phyloP scores from a whole-genome alignment of 2,329 filamentous ascomycete genomes.

The Botrytis fabae region DNA sequence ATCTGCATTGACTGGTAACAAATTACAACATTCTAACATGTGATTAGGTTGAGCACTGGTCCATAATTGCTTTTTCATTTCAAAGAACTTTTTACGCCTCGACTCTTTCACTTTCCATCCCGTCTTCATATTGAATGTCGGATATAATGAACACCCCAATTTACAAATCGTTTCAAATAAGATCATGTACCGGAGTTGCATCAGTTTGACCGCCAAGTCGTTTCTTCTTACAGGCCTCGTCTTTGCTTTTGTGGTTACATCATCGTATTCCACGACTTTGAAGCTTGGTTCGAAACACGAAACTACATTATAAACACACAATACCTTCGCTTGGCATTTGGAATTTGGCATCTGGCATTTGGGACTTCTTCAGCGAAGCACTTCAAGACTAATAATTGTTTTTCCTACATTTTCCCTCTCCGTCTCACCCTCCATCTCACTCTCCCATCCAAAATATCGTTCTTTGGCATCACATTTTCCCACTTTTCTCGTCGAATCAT shows the following conservation, averaged over 20 bases:
- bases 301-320: conserved; percentile 26
- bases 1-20: conserved; percentile 20
- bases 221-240: conserved; percentile 31
- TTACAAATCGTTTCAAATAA: conserved; percentile 36
- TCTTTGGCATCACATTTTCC: conserved; percentile 30
- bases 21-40: conserved; percentile 27
- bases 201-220: conserved; percentile 20
- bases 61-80: conserved; percentile 21
- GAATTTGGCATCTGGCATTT: conserved; percentile 32
- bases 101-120: conserved; percentile 20
- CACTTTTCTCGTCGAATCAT: conserved; percentile 25
- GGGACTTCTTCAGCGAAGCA: conserved; percentile 24
- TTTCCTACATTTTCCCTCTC: conserved; percentile 27
- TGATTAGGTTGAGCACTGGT: conserved; percentile 36
- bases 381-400: conserved; percentile 39
- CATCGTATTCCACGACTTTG: conserved; percentile 26
- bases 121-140: conserved; percentile 22
- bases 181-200: conserved; percentile 23
- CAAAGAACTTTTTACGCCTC: conserved; percentile 13
- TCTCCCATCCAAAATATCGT: conserved; percentile 5
- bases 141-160: conserved; percentile 34
- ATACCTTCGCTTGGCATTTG: conserved; percentile 28
- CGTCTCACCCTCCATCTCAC: conserved; percentile 3
- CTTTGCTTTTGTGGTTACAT: conserved; percentile 38
- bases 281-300: conserved; percentile 14